A percentile compares a stretch with the other conserved stretches of the same genome.
These are phyloP conservation scores for Blastomyces emzantsi DNA, from an alignment of 2,329 filamentous ascomycete species.

Conservation along the genomic window DNA sequence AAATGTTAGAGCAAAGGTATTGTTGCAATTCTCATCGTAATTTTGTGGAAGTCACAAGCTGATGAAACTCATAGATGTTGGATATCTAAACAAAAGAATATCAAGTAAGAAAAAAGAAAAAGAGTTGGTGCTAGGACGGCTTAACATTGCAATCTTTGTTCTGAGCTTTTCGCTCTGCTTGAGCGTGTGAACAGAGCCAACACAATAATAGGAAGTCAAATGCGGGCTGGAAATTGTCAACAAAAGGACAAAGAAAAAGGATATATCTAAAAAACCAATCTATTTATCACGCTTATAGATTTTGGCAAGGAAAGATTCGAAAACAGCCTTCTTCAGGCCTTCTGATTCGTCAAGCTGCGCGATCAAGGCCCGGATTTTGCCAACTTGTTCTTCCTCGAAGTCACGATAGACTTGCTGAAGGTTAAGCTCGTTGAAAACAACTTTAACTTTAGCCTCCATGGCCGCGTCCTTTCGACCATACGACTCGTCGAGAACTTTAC, in stretches of 20 bases:
- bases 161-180: not conserved
- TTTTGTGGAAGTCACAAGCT: not conserved
- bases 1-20: not conserved
- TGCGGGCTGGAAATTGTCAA: not conserved
- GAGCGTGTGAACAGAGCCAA: not conserved
- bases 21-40: not conserved
- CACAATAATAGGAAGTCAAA: not conserved
- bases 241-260: not conserved
- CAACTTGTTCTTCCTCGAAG: conserved; percentile 80
- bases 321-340: conserved; percentile 82
- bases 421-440: conserved; percentile 75
- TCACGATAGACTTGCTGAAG: conserved; percentile 75
- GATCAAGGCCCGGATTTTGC: conserved; percentile 69
- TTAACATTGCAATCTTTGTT: not conserved
- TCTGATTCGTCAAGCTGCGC: conserved; percentile 70
- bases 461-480: conserved; percentile 85
- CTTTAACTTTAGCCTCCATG: conserved; percentile 79
- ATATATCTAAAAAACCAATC: conserved; percentile 17
- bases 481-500: conserved; percentile 77
- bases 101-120: not conserved
- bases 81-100: not conserved
- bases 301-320: conserved; percentile 84
- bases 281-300: conserved; percentile 99
- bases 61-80: not conserved
- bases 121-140: not conserved